Evolutionary conservation across 73 alveolate species (phyloP), one percentile per base, ranked within the genome.

Genomic region (Diophrys sp.): DNA sequence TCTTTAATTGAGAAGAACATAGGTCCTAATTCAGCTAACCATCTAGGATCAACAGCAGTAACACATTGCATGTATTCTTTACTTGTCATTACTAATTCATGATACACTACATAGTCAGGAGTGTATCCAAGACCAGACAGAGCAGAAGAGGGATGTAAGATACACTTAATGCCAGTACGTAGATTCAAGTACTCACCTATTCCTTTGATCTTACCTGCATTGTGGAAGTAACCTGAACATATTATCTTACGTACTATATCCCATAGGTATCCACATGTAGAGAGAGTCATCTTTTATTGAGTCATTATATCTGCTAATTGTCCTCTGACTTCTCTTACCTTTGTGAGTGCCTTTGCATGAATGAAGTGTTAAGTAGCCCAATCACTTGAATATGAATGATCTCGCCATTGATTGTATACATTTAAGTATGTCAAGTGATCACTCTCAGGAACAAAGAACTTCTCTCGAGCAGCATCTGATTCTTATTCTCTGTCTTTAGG

Each of bases 21-120:
- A 28, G 99, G 99, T 33, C 97, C 99, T 73, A 94, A 90, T 89
- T 98, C 99, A 67, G 99, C 99, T 33, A 98, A 87, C 99, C 99
- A 98, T 62, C 90, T 88, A 33, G 99, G 99, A 68, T 98, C 99
- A 31, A 98, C 99, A 31, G 99, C 98, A 1, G 99, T 98, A 31
- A 98, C 99, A 68, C 98, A 95, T 78, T 96, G 97, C 99, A 98
- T 98, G 85, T 98, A 98, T 83, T 96, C 99, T 88, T 96, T 97
- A 26, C 98, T 88, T n/a, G 99, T 97, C 99, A 96, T 95, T 11
- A 96, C 95, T 73, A 97, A 89, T 89, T 98, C 99, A 87, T 98
- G 99, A 86, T 98, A 98, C 33, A 98, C 99, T 26, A 98, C 99
- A 85, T 98, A 98, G 84, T 98, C 99, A n/a, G 99, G 99, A 25